Conservation (phyloP, 2,329 filamentous ascomycete genomes). For the Colletotrichum sp. region DNA sequence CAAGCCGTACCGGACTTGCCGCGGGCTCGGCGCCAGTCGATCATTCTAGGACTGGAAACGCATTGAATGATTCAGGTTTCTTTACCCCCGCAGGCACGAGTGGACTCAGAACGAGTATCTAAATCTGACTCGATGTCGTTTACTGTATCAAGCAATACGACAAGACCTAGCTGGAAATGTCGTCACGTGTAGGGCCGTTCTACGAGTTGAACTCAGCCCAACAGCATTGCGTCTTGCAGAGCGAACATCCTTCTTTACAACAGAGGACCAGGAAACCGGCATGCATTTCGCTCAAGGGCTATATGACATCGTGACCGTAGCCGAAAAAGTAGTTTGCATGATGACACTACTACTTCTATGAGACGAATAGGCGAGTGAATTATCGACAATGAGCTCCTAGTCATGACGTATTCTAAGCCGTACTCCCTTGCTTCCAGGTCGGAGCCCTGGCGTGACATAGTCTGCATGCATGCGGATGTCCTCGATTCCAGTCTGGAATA, state of each 20-base stretch:
- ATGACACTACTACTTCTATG: background rate
- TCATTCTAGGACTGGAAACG: background rate
- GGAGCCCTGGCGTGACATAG: background rate
- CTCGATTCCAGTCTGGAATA: background rate
- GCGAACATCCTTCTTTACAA: too few relatives aligned
- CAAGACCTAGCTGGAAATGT: background rate
- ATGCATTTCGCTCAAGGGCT: background rate
- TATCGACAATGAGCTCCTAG: background rate
- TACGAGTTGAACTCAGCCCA: background rate
- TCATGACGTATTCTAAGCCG: background rate
- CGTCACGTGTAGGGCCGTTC: rapidly evolving
- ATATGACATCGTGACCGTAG: background rate
- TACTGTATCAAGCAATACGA: background rate
- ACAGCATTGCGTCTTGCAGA: background rate
- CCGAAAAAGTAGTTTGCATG: background rate
- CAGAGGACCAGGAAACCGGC: background rate
- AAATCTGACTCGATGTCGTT: background rate
- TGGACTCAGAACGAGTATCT: background rate
- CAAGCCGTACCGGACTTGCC: background rate
- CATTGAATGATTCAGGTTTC: background rate
- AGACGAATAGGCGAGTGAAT: background rate
- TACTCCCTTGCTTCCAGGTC: background rate
- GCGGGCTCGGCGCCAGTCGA: background rate
- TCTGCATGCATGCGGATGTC: background rate
- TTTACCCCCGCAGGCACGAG: background rate